Evolutionary conservation across 371 early-diverging fungal genomes (phyloP).

Genomic region (Circinella umbellata): DNA sequence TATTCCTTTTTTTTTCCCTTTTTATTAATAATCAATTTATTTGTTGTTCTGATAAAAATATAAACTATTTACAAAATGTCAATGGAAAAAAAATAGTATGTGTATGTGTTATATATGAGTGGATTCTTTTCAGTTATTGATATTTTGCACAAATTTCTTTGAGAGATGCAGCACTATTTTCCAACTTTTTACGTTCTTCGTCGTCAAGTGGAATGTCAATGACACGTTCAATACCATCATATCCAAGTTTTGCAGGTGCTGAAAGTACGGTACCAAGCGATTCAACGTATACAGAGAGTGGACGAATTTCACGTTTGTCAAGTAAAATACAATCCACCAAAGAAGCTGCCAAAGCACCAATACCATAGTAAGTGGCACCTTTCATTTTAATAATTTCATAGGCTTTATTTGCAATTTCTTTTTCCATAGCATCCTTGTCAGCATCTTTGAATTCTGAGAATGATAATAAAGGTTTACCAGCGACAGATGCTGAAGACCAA

Average conservation of each 20-base stretch:
- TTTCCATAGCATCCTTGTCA: constrained; percentile 55
- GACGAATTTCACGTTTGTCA: constrained; percentile 69
- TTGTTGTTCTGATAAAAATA: neutral
- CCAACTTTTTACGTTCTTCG: constrained; percentile 59
- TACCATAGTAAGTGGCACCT: constrained; percentile 88
- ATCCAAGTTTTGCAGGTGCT: constrained; percentile 76
- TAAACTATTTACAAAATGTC: constrained; percentile 1
- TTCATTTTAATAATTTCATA: constrained; percentile 86
- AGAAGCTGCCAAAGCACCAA: constrained; percentile 80
- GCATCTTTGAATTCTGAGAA: constrained; percentile 64
- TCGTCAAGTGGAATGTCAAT: constrained; percentile 40
- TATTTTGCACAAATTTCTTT: constrained; percentile 35
- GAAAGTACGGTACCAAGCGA: constrained; percentile 67
- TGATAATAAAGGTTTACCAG: constrained; percentile 71
- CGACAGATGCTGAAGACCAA: constrained; percentile 79
- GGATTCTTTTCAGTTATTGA: neutral
- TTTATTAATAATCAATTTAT: neutral
- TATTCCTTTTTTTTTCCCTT: neutral
- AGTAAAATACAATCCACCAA: constrained; percentile 70
- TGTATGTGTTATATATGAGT: neutral
- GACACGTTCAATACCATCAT: constrained; percentile 67
- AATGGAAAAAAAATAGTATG: too few relatives aligned
- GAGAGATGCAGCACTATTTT: constrained; percentile 28
- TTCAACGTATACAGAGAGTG: constrained; percentile 71
- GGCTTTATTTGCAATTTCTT: constrained; percentile 72